Base-by-base conservation (phyloP, 2,329 filamentous ascomycete species). In the Diaporthe caulivora region DNA sequence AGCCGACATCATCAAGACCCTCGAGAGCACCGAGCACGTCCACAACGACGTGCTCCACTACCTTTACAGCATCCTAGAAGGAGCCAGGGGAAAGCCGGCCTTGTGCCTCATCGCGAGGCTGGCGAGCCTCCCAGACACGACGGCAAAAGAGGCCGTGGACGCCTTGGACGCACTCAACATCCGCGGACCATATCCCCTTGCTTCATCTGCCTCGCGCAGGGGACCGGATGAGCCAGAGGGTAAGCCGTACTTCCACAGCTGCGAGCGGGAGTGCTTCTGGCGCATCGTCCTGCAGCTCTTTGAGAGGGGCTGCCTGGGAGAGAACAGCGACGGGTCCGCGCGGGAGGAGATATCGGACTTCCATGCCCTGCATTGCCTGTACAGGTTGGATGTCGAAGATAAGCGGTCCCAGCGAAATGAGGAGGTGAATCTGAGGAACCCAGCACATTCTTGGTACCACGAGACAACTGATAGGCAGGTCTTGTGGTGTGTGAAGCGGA, bases 311-410 rank as follows among this genome's bases (percentile, higher is more conserved):
- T 72, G 49, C 26, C 49, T 74, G 18, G 64, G 73, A 40, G 10
- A 21, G 13, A 64, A 65, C 15, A 53, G 47, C 13, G 55, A 70
- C n/a, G 65, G 62, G 26, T 70, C 70, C 11, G 58, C 40, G 24
- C 64, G 62, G 40, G 70, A 69, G 17, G 18, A 9, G 4, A 67
- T 70, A 40, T 34, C 57, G 21, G 65, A 64, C 55, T 74, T 74
- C 11, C 54, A 68, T 51, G 67, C 64, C 1, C 64, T 72, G 47
- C 73, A 74, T 44, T 55, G 70, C 24, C 34, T 74, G 40, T 74
- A 70, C 31, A 67, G 64, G 17, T n/a, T 74, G n/a, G 62, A 74
- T 2, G 37, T 65, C 18, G 73, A 74, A 64, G 47, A 74, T 15
- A 44, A n/a, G 40, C 42, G 73, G 18, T 53, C 40, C 7, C 42